Evolutionary conservation across 768 basidiomycete species (phyloP), one percentile per base, ranked within the genome.

Genomic region (Candolleomyces eurysporus): DNA sequence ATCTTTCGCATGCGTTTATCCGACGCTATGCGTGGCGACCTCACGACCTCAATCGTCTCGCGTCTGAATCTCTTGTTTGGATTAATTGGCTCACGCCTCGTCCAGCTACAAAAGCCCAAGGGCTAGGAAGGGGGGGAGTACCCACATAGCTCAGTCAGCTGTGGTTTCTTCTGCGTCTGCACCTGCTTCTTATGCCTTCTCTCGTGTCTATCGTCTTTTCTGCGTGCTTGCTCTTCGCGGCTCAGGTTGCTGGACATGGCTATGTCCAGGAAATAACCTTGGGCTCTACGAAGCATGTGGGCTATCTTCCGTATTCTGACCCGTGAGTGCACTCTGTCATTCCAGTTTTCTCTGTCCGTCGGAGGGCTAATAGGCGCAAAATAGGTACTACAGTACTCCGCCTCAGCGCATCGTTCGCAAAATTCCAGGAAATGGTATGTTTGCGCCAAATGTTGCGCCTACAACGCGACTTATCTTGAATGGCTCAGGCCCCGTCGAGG

Each of bases 371-470:
- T 42, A 51, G 6, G 48, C 32, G 7, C 3, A 11, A 30, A 21
- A 43, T 31, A 59, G 61, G 49, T 68, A 72, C 64, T 69, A 71
- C 26, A 72, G 65, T 52, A 72, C 78, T 4, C 58, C 67, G 4
- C 78, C 77, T 11, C 58, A 78, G 43, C 69, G 79, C 11, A 79
- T 81, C 63, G 72, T 81, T 57, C 75, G 79, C 11, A 67, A 67
- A n/a, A 75, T 81, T 39, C 78, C 78, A 43, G 75, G 77, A 60
- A 78, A 78, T 49, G 76, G 78, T 76, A 45, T 52, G 69, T 64
- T 19, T 36, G 22, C 30, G 40, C 21, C 1, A n/a, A 22, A 11
- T 6, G 40, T 49, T 36, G 36, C 36, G 5, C 36, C 2, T 5
- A 36, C 11, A 36, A 8, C 36, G 36, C 11, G 36, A 36, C 36